phyloP scores from a whole-genome alignment of 129 eudicot species.

The Centella asiatica region DNA sequence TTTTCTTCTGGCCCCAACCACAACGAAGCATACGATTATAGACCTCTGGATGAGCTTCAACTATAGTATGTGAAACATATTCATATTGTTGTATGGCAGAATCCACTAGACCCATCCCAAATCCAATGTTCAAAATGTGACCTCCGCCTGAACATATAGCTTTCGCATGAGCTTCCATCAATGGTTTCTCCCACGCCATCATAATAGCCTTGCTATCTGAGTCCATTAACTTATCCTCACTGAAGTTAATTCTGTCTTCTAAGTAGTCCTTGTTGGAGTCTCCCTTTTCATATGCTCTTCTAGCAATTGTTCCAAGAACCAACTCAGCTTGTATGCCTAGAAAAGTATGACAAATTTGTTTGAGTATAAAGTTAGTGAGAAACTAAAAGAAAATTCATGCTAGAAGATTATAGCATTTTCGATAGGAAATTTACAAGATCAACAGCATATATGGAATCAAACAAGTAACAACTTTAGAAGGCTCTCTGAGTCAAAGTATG shows the following conservation, averaged over 20 bases:
- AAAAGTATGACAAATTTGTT: background rate
- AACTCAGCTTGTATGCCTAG: conserved; percentile 89
- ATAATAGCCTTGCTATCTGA: conserved; percentile 81
- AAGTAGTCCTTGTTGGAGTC: conserved; percentile 51
- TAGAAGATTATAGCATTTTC: background rate
- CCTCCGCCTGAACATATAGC: conserved; percentile 84
- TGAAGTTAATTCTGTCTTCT: conserved; percentile 83
- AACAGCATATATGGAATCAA: background rate
- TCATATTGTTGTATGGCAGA: conserved; percentile 74
- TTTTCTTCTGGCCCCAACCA: conserved; percentile 81
- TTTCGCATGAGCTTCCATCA: conserved; percentile 97
- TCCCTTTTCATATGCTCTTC: conserved; percentile 46
- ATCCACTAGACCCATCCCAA: conserved; percentile 98
- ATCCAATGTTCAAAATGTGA: conserved; percentile 74
- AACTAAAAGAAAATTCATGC: background rate
- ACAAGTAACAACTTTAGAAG: background rate
- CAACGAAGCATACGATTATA: conserved; percentile 64
- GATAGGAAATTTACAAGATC: background rate
- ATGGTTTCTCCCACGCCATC: conserved; percentile 98
- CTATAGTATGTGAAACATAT: conserved; percentile 65
- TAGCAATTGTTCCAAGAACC: conserved; percentile 88
- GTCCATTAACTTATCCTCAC: conserved; percentile 97
- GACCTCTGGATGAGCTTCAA: conserved; percentile 94
- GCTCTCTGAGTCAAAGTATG: background rate
- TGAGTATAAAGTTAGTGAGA: background rate